Base-by-base conservation (phyloP, 495 filamentous ascomycete genomes). In the Daldinia decipiens region DNA sequence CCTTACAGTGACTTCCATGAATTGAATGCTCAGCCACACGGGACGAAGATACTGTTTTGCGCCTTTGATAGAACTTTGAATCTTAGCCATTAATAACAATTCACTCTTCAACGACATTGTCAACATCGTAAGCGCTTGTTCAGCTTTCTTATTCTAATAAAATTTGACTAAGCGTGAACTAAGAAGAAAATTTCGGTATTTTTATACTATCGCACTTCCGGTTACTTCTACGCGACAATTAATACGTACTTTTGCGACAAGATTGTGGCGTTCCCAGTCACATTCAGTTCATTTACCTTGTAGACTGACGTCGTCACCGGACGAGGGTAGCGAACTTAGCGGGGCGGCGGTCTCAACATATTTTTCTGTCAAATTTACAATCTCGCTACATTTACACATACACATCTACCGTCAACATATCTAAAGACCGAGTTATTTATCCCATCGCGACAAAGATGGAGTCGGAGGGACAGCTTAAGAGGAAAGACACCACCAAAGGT, bases 401-500 rank as follows among this genome's bases (percentile, higher is more conserved):
- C 24, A 26, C 45, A 53, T 31, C 45, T 11, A 59, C 29, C 38
- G 6, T 55, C 53, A 26, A 59, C 34, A 51, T 15, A 62, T 19
- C 21, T 29, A 38, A 60, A 17, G 29, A 31, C 19, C 67, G 26
- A 58, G 26, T 57, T 27, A 58, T 31, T 19, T 43, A 55, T 50
- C 27, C 55, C 21, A 11, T 43, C 58, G 65, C 57, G 45, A 61
- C 54, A 40, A 76, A 52, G 12, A 77, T 77, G 75, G 65, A 74
- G 50, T 67, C 75, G 32, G 75, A 77, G 19, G 70, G 68, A 55
- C 55, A 54, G n/a, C 65, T 84, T 50, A 82, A 74, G 79, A 89
- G 94, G 78, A 95, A 94, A 79, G 94, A 98, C 79, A 98, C 94
- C 31, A 96, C 93, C 50, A 97, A 95, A 80, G 95, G 94, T 56